Evolutionary conservation across 75 land plant species (phyloP).

Genomic region (Adiantum capillusveneris): DNA sequence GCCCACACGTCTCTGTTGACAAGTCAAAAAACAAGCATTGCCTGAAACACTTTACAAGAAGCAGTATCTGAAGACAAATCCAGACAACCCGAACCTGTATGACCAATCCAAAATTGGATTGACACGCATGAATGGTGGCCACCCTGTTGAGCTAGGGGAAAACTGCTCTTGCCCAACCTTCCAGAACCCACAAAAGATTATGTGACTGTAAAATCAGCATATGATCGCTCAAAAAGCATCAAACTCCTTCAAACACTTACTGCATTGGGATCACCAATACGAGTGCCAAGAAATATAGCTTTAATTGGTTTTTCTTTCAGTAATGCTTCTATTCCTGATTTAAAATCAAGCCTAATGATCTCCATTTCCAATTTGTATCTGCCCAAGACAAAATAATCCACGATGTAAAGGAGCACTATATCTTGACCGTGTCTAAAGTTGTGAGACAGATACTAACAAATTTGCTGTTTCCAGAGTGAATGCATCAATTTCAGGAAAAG

Average conservation of each 20-base stretch:
- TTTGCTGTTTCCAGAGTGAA: slow-evolving; percentile 84
- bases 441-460: slow-evolving; percentile 42
- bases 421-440: too few relatives aligned
- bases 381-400: slow-evolving; percentile 7
- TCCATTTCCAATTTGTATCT: slow-evolving; percentile 82
- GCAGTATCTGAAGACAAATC: too few relatives aligned
- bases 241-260: slow-evolving; percentile 46
- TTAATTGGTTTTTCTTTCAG: slow-evolving; percentile 62
- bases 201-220: too few relatives aligned
- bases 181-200: neutral
- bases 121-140: slow-evolving; percentile 98
- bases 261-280: slow-evolving; percentile 96
- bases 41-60: too few relatives aligned
- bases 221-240: too few relatives aligned
- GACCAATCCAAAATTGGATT: slow-evolving; percentile 98
- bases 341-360: slow-evolving; percentile 75
- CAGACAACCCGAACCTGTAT: slow-evolving; percentile 64
- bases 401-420: neutral
- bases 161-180: slow-evolving; percentile 97
- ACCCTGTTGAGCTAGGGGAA: slow-evolving; percentile 88
- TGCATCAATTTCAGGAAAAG: slow-evolving; percentile 81
- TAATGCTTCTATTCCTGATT: slow-evolving; percentile 73
- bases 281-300: slow-evolving; percentile 89
- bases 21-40: too few relatives aligned
- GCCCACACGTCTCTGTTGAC: slow-evolving; percentile 86